Conservation (phyloP, 257 asterid species). For the Mentha longifolia region DNA sequence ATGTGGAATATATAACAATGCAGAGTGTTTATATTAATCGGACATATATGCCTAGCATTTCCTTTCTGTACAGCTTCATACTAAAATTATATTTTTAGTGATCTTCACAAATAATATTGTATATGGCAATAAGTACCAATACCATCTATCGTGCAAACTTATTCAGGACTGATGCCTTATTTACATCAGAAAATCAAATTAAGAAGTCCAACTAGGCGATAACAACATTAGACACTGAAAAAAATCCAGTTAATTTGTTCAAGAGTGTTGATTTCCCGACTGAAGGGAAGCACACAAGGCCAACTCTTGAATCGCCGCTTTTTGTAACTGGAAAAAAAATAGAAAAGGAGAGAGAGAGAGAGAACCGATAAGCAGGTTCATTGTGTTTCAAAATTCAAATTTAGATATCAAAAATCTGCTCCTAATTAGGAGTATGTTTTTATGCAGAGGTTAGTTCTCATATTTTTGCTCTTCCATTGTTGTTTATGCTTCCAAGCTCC, state of each 20-base stretch:
- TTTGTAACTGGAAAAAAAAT: constrained; percentile 51
- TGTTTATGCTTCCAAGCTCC: too few relatives aligned
- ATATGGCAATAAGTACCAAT: not conserved
- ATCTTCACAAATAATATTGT: not conserved
- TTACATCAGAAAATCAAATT: not conserved
- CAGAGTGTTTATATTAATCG: not conserved
- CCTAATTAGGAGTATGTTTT: not conserved
- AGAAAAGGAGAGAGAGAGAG: not conserved
- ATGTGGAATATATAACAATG: not conserved
- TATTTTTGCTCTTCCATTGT: too few relatives aligned
- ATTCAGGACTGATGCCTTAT: not conserved
- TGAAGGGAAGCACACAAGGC: constrained; percentile 96
- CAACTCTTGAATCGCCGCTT: constrained; percentile 98
- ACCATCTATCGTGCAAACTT: not conserved
- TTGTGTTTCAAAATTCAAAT: too few relatives aligned
- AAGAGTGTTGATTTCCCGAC: constrained; percentile 96
- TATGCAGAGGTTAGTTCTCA: too few relatives aligned
- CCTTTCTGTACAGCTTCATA: not conserved
- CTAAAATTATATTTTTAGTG: too few relatives aligned
- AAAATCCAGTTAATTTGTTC: constrained; percentile 93
- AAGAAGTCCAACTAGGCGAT: constrained; percentile 9
- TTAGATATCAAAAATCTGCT: too few relatives aligned
- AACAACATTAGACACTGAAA: constrained; percentile 66
- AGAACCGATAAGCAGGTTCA: not conserved
- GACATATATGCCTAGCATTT: not conserved